Evolutionary conservation across 2,329 filamentous ascomycete species (phyloP).

Genomic region (Tolypocladium pustulatum): DNA sequence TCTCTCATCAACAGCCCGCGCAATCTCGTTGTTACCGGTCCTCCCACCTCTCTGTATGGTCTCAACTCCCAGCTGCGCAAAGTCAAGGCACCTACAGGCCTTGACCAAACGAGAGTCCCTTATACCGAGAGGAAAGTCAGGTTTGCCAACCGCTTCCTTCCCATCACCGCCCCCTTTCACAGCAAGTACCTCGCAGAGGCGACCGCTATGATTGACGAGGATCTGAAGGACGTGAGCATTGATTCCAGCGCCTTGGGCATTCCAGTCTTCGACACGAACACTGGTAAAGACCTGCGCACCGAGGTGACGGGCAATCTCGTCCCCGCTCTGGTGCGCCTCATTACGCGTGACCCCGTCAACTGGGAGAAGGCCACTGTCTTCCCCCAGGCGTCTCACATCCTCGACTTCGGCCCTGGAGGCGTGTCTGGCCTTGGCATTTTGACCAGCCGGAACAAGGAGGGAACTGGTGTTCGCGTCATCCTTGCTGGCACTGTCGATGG

Average conservation of each 20-base stretch:
- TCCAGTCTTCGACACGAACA: conserved; percentile 83
- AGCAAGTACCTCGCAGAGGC: conserved; percentile 85
- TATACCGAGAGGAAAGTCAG: conserved; percentile 93
- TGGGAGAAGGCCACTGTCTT: conserved; percentile 96
- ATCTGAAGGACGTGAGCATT: conserved; percentile 74
- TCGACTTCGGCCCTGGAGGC: conserved; percentile 94
- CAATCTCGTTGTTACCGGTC: conserved; percentile 93
- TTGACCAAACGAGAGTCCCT: conserved; percentile 90
- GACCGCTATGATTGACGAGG: conserved; percentile 71
- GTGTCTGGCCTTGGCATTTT: conserved; percentile 93
- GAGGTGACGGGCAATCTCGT: conserved; percentile 69
- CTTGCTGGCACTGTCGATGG: conserved; percentile 89
- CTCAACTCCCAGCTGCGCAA: conserved; percentile 91
- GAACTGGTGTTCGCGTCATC: conserved; percentile 92
- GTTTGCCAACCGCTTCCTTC: conserved; percentile 93
- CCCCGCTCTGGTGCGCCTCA: conserved; percentile 78
- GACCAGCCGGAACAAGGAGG: conserved; percentile 98
- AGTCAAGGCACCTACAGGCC: conserved; percentile 92
- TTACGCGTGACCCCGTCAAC: conserved; percentile 86
- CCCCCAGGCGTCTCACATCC: conserved; percentile 79
- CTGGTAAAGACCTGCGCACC: conserved; percentile 70
- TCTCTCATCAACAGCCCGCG: conserved; percentile 94
- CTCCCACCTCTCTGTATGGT: conserved; percentile 91
- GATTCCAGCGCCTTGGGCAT: conserved; percentile 65
- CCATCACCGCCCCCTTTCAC: conserved; percentile 97